phyloP scores from a whole-genome alignment of 768 basidiomycete genomes.

The Multifurca ochricompacta region DNA sequence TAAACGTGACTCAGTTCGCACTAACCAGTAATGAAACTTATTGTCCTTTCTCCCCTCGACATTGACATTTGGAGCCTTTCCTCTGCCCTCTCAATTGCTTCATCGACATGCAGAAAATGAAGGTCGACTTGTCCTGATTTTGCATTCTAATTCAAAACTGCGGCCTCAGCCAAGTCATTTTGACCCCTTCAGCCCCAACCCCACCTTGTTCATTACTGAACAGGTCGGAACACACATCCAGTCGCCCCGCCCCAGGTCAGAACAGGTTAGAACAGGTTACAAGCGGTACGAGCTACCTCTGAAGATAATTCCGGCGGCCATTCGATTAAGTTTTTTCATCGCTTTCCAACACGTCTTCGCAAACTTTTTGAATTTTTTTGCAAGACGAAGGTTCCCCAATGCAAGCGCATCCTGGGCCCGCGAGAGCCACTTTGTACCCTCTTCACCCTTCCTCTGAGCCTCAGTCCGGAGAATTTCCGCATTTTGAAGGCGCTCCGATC shows the following conservation, averaged over 20 bases:
- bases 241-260: not conserved
- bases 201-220: not conserved
- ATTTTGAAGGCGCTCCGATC: not conserved
- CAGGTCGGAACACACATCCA: not conserved
- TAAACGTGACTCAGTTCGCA: not conserved
- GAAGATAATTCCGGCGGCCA: not conserved
- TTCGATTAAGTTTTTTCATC: not conserved
- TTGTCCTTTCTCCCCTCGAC: not conserved
- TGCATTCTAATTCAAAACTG: not conserved
- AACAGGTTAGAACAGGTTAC: too few species aligned
- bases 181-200: too few species aligned
- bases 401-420: not conserved
- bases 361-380: not conserved
- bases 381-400: not conserved
- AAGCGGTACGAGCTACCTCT: not conserved
- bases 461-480: not conserved
- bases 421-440: not conserved
- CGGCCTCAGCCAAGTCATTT: too few species aligned
- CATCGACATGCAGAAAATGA: not conserved
- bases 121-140: not conserved
- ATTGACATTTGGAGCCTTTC: not conserved
- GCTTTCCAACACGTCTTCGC: not conserved
- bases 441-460: not conserved
- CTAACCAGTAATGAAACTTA: not conserved
- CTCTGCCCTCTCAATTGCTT: not conserved